A percentile compares a stretch with the other conserved stretches of the same genome.
Evolutionary conservation across 2,329 filamentous ascomycete genomes (phyloP).

Genomic region (Aspergillus transmontanensis): DNA sequence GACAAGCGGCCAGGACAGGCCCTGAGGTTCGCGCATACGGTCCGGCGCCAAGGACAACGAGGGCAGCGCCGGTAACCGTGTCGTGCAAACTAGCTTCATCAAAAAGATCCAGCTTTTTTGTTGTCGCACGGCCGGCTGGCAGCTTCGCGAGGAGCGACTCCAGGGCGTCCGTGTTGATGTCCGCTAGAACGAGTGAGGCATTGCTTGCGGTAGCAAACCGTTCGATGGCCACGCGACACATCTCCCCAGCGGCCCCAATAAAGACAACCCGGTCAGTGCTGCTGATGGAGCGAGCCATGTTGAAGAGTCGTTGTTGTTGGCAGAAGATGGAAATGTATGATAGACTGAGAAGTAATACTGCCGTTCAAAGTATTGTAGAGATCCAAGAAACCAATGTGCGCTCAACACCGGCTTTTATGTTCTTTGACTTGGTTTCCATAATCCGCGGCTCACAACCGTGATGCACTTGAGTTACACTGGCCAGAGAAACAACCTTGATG

Average conservation of each 20-base stretch:
- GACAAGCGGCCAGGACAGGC: slow-evolving; percentile 8
- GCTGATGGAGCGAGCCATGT: background rate
- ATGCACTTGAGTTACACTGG: too few relatives aligned
- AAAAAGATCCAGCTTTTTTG: slow-evolving; percentile 9
- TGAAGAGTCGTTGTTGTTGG: background rate
- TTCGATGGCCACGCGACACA: slow-evolving; percentile 10
- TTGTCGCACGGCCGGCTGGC: slow-evolving; percentile 1
- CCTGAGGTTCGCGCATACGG: slow-evolving; percentile 8
- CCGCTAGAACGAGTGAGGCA: slow-evolving; percentile 6
- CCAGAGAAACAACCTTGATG: too few relatives aligned
- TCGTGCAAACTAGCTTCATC: slow-evolving; percentile 1
- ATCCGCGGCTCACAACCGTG: too few relatives aligned
- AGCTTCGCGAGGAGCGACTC: slow-evolving; percentile 4
- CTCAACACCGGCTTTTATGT: too few relatives aligned
- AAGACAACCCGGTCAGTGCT: background rate
- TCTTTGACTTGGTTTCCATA: too few relatives aligned
- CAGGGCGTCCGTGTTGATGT: slow-evolving; percentile 8
- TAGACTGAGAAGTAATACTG: too few relatives aligned
- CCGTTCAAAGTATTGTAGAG: too few relatives aligned
- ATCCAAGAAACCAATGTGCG: too few relatives aligned
- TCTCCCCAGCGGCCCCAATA: slow-evolving; percentile 12
- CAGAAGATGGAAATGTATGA: too few relatives aligned
- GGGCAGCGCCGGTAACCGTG: background rate
- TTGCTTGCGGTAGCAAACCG: slow-evolving; percentile 9
- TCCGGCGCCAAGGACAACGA: slow-evolving; percentile 8